Base-by-base conservation (phyloP, 176 grass and related monocot genomes). In the Neostapfia colusana region DNA sequence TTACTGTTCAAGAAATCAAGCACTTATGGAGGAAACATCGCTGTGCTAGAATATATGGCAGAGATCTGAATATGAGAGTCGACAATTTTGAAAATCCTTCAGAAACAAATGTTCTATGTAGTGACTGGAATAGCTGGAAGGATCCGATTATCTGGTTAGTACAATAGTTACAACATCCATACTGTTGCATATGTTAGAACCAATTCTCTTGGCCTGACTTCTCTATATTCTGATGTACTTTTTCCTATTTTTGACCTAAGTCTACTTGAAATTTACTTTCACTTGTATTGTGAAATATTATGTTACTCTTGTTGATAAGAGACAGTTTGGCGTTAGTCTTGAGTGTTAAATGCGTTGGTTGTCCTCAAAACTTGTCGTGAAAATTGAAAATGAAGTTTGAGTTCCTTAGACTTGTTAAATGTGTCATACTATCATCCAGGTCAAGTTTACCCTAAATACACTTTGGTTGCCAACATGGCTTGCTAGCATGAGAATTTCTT, bases 21-120 rank as follows among this genome's bases (percentile, higher is more conserved):
- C 91, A 92, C 85, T 83, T 98, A 76, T 94, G 95, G 95, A 89
- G 95, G 82, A 98, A 98, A 79, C 87, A 98, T 82, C 81, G 4
- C 31, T 98, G 95, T 84, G 75, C 79, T 69, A 81, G 65, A 62
- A 88, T 65, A 55, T 86, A 88, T 56, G 69, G 87, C 18, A 90
- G 84, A 88, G 67, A 87, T 78, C 82, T 98, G 76, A 87, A 86
- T 58, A 72, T 94, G 67, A 91, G 89, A 73, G 82, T 86, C 16
- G 95, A 98, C 35, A 82, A 90, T 90, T 94, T 98, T 84, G 87
- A 90, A 48, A 87, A 91, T 78, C 91, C 91, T 23, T 44, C 18
- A 0, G 82, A 92, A 61, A 94, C 95, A 16, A 98, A 98, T 90
- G 91, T 94, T 48, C 73, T 98, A 26, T 98, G 95, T 39, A 90